A percentile compares a stretch with the other conserved stretches of the same genome.
phyloP scores from a whole-genome alignment of 2,329 filamentous ascomycete genomes.

The Sphaceloma murrayae region DNA sequence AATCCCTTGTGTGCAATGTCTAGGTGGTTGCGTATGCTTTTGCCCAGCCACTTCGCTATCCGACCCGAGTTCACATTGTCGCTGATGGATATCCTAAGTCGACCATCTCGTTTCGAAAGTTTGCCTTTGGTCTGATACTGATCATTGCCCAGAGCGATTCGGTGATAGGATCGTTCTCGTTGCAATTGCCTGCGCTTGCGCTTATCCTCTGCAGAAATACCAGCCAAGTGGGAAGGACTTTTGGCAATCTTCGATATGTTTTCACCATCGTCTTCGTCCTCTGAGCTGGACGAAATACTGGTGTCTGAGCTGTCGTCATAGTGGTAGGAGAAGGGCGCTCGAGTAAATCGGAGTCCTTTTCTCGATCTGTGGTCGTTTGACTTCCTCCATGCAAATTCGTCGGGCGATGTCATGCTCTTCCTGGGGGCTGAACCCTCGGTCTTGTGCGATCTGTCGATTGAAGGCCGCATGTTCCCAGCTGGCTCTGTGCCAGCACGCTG shows the following conservation, averaged over 20 bases:
- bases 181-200: constrained; percentile 17
- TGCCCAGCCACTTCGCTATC: constrained; percentile 61
- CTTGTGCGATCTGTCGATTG: not conserved
- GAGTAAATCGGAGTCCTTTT: not conserved
- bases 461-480: constrained; percentile 6
- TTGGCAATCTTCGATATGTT: not conserved
- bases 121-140: constrained; percentile 55
- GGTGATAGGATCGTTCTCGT: constrained; percentile 34
- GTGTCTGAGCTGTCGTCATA: constrained; percentile 4
- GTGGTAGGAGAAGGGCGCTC: not conserved
- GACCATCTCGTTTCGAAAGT: constrained; percentile 58
- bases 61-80: constrained; percentile 62
- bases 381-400: not conserved
- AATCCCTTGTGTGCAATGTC: constrained; percentile 18
- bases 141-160: constrained; percentile 54
- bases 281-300: constrained; percentile 13
- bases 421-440: not conserved
- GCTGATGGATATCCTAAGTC: constrained; percentile 61
- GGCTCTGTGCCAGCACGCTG: constrained; percentile 8
- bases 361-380: not conserved
- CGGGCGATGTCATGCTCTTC: constrained; percentile 2
- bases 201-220: constrained; percentile 18
- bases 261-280: constrained; percentile 11
- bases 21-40: constrained; percentile 50
- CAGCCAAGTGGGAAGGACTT: not conserved